Evolutionary conservation across 148 eudicot genomes (phyloP), one percentile per base, ranked within the genome.

Genomic region (Pharnaceum exiguum): DNA sequence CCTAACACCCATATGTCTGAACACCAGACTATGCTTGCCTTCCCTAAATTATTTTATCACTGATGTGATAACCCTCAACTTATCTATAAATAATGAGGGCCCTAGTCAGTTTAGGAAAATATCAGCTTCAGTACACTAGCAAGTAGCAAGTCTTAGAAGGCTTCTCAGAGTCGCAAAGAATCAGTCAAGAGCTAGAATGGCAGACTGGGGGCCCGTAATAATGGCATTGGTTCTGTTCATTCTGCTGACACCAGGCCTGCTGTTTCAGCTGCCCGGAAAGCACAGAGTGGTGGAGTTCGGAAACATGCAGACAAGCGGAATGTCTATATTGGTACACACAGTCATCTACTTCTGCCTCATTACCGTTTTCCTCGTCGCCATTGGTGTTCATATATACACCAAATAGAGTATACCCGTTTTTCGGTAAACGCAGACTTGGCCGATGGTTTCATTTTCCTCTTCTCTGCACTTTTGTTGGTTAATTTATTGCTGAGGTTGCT

Each of bases 191-290:
- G 23, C 55, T 37, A 5, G 26, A 29, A 71, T 76, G 77, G 81
- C 81, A 18, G 81, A 82, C 46, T 82, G 76, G 84, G 87, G 79
- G 18, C 87, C 87, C 1, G 79, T 82, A 24, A 54, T 82, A 7
- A 62, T 82, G 63, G 76, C 81, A 15, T 70, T 76, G 65, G 83
- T 82, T 38, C 72, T 82, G 67, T 82, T 82, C 36, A 81, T 82
- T 40, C 32, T 82, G 18, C 51, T 82, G 61, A 67, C 81, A 0
- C 87, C 87, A 0, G 87, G 87, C 6, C 67, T 82, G 10, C 59
- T 82, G 10, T 79, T 79, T 36, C 87, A 82, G 75, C 69, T 82
- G 27, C 87, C 87, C 0, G 87, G 81, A 5, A 73, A 63, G 33
- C 59, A 26, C 51, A 55, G 75, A 62, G 74, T 66, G 15, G 62